Evolutionary conservation across 306 rosid genomes (phyloP).

Genomic region (Purshia tridentata): DNA sequence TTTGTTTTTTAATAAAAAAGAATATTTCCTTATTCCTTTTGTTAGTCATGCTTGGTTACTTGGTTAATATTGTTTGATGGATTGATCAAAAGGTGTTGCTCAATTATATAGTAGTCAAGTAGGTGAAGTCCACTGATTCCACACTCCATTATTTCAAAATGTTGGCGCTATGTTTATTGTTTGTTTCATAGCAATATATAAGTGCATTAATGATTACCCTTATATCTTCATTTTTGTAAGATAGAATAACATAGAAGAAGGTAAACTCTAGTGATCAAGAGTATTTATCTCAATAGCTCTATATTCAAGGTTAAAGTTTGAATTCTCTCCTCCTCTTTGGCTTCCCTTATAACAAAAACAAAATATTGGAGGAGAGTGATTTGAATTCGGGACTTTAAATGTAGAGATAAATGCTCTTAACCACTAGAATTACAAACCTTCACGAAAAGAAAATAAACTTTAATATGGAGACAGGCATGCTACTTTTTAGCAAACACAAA

Average conservation of each 20-base stretch:
- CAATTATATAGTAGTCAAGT: not conserved
- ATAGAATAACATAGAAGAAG: not conserved
- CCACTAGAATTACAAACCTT: no score
- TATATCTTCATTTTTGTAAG: not conserved
- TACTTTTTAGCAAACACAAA: not conserved
- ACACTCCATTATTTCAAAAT: not conserved
- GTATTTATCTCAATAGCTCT: no score
- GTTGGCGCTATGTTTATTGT: not conserved
- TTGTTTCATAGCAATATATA: no score
- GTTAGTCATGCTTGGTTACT: not conserved
- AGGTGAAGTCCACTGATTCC: conserved; percentile 17
- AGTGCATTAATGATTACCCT: not conserved
- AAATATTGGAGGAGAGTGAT: no score
- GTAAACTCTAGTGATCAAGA: no score
- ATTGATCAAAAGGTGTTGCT: conserved; percentile 3
- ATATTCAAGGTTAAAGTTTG: no score
- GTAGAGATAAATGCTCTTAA: no score
- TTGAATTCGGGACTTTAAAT: no score
- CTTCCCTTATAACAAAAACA: no score
- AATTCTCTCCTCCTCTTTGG: no score
- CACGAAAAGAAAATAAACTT: not conserved
- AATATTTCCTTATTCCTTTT: not conserved
- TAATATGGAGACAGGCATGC: not conserved
- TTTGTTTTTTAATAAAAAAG: no score
- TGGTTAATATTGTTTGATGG: not conserved